These are phyloP conservation scores for Pyrenophora graminea DNA, from an alignment of 2,329 filamentous ascomycete species.

Conservation along the genomic window DNA sequence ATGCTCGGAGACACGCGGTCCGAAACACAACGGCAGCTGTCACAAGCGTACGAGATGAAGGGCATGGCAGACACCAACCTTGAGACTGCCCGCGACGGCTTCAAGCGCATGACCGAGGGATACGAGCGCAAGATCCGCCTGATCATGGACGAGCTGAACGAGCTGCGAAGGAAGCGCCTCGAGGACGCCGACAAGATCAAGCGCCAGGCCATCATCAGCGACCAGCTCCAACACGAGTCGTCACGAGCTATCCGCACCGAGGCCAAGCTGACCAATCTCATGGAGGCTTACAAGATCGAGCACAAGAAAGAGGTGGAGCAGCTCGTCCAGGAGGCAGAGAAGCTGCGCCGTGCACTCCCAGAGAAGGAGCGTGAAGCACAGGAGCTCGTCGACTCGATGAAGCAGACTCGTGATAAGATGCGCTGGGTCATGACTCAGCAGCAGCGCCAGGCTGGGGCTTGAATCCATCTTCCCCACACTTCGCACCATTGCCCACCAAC, in stretches of 20 bases:
- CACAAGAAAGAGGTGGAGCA: constrained; percentile 65
- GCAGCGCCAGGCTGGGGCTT: constrained; percentile 23
- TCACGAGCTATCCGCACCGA: constrained; percentile 65
- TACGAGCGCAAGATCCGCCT: constrained; percentile 51
- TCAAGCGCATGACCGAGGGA: constrained; percentile 66
- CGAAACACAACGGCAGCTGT: constrained; percentile 65
- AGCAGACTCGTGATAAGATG: constrained; percentile 67
- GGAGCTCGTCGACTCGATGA: constrained; percentile 61
- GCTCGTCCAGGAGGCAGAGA: constrained; percentile 62
- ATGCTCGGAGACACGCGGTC: constrained; percentile 65
- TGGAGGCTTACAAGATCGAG: constrained; percentile 66
- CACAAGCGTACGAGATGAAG: constrained; percentile 56
- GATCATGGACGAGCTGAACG: constrained; percentile 55
- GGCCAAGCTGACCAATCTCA: constrained; percentile 62
- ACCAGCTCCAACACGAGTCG: constrained; percentile 73
- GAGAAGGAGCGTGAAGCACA: constrained; percentile 66
- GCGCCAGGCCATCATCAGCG: constrained; percentile 69
- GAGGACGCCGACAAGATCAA: constrained; percentile 43
- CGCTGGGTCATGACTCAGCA: constrained; percentile 66
- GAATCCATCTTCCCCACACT: not conserved
- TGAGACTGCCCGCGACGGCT: constrained; percentile 70
- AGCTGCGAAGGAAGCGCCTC: constrained; percentile 34
- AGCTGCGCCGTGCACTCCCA: constrained; percentile 60
- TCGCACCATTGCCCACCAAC: not conserved
- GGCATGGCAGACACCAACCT: constrained; percentile 64